Evolutionary conservation across 352 stramenopile genomes (phyloP).

Genomic region (Phytopythium sindhum): DNA sequence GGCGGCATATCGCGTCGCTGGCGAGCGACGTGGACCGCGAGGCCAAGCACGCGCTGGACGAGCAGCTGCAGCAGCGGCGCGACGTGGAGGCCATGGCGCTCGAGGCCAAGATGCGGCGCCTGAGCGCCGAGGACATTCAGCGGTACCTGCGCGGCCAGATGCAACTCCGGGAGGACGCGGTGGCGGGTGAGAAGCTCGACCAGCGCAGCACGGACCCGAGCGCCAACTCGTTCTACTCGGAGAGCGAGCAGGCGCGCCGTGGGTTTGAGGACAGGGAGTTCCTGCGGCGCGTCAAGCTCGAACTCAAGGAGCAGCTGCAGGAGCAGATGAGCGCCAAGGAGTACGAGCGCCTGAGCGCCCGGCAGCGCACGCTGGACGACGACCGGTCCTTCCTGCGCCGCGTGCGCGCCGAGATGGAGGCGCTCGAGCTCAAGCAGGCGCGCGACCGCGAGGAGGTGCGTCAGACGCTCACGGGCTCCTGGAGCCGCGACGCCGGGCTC

Average conservation of each 20-base stretch:
- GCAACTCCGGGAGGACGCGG: conserved; percentile 25
- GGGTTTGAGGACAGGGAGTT: conserved; percentile 52
- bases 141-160: conserved; percentile 55
- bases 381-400: conserved; percentile 53
- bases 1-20: conserved; percentile 45
- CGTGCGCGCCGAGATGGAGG: conserved; percentile 56
- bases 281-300: conserved; percentile 31
- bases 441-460: conserved; percentile 52
- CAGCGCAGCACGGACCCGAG: conserved; percentile 34
- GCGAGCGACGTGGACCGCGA: conserved; percentile 53
- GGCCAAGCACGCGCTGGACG: conserved; percentile 51
- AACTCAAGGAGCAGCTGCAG: conserved; percentile 55
- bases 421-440: conserved; percentile 50
- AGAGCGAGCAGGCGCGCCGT: conserved; percentile 44
- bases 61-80: conserved; percentile 48
- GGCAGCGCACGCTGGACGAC: conserved; percentile 46
- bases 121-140: conserved; percentile 55
- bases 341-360: conserved; percentile 31
- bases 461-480: conserved; percentile 56
- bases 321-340: conserved; percentile 59
- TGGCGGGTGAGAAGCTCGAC: conserved; percentile 28
- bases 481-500: conserved; percentile 56
- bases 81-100: conserved; percentile 52
- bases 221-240: conserved; percentile 55
- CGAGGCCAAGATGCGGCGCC: conserved; percentile 40